These are phyloP conservation scores for Macadamia tetraphylla DNA, from an alignment of 164 flowering plant genomes.

Conservation along the genomic window DNA sequence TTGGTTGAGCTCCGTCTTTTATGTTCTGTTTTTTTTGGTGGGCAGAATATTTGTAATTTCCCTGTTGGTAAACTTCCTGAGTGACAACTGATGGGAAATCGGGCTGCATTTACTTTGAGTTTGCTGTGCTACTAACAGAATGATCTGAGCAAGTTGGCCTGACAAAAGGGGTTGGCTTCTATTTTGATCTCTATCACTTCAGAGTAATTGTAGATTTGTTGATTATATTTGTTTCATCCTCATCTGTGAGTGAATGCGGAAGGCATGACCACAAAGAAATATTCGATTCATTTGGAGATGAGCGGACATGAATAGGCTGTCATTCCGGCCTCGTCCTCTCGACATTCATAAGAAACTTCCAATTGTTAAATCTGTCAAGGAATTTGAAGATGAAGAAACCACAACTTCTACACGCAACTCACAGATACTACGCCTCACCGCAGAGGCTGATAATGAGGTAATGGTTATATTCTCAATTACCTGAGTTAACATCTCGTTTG, in stretches of 20 bases:
- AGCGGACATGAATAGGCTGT: constrained; percentile 77
- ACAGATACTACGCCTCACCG: constrained; percentile 53
- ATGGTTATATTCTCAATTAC: background rate
- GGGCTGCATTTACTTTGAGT: background rate
- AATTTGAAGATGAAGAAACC: constrained; percentile 87
- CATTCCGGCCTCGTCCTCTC: constrained; percentile 92
- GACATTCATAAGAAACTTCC: constrained; percentile 97
- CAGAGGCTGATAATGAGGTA: constrained; percentile 64
- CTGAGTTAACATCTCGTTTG: background rate
- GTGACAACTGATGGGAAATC: background rate
- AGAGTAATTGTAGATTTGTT: background rate
- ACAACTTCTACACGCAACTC: constrained; percentile 70
- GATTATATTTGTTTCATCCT: background rate
- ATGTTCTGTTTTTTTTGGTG: too few species aligned
- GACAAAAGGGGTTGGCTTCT: background rate
- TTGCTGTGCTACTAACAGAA: background rate
- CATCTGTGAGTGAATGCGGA: constrained; percentile 13
- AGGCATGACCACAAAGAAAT: constrained; percentile 14
- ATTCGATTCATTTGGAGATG: constrained; percentile 26
- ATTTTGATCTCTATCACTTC: background rate
- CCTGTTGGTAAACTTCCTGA: constrained; percentile 1
- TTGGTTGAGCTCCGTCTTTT: too few species aligned
- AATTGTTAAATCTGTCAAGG: constrained; percentile 78
- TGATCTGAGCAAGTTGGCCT: background rate
- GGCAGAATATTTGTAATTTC: background rate